Conservation (phyloP, 768 basidiomycete genomes). For the Psilocybe tampanensis region DNA sequence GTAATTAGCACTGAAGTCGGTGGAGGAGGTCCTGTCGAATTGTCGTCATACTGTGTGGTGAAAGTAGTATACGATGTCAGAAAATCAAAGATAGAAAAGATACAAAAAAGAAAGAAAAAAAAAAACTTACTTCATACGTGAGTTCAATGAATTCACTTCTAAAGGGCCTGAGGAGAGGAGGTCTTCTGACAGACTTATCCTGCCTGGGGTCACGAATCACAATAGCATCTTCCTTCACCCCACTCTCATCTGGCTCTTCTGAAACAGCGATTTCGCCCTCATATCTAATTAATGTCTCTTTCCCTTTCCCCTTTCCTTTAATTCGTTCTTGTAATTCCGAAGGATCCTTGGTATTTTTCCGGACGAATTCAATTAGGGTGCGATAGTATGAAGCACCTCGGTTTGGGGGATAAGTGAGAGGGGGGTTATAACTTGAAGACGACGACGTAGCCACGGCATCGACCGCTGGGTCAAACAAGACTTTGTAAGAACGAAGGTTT, state of each 20-base stretch:
- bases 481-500: conserved; percentile 49
- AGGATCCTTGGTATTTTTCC: conserved; percentile 30
- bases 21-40: conserved; percentile 74
- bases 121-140: conserved; percentile 55
- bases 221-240: conserved; percentile 34
- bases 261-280: conserved; percentile 54
- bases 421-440: conserved; percentile 11
- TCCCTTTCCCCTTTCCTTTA: conserved; percentile 66
- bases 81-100: not conserved
- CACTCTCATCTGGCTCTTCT: conserved; percentile 19
- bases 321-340: conserved; percentile 45
- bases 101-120: conserved; percentile 20
- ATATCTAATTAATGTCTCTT: conserved; percentile 54
- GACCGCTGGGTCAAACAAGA: conserved; percentile 62
- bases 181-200: conserved; percentile 32
- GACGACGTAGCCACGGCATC: conserved; percentile 38
- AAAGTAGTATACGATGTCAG: not conserved
- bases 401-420: conserved; percentile 16
- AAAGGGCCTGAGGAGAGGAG: conserved; percentile 18
- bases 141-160: conserved; percentile 43
- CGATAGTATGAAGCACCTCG: conserved; percentile 33
- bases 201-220: conserved; percentile 58
- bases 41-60: conserved; percentile 66
- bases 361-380: conserved; percentile 41
- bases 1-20: conserved; percentile 74